Evolutionary conservation across 108 stramenopile genomes (phyloP).

Genomic region (Poteriospumella lacustris): DNA sequence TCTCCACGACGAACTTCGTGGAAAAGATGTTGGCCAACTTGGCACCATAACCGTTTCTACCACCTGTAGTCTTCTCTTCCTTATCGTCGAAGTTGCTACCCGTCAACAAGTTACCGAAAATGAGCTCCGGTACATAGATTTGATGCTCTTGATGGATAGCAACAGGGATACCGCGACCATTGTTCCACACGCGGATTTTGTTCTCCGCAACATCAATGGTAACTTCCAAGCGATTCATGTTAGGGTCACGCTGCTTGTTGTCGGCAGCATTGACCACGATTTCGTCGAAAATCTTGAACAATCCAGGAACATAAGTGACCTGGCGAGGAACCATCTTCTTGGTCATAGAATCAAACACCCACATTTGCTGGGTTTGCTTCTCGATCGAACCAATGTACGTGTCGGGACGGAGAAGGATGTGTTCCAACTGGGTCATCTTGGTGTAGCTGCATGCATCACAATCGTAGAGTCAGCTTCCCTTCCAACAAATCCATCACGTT

Average conservation of each 20-base stretch:
- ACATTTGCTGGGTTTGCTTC: slow-evolving; percentile 75
- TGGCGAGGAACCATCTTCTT: slow-evolving; percentile 64
- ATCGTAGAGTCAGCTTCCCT: too few species aligned
- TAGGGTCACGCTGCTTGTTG: slow-evolving; percentile 97
- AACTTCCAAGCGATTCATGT: slow-evolving; percentile 87
- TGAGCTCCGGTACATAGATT: slow-evolving; percentile 77
- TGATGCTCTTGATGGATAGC: slow-evolving; percentile 56
- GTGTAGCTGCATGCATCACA: too few species aligned
- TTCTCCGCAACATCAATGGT: slow-evolving; percentile 57
- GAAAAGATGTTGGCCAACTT: slow-evolving; percentile 98
- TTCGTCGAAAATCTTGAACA: slow-evolving; percentile 99
- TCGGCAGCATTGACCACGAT: slow-evolving; percentile 98
- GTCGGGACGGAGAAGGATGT: slow-evolving; percentile 91
- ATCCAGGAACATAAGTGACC: slow-evolving; percentile 84
- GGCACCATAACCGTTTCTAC: slow-evolving; percentile 99
- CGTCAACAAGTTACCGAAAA: slow-evolving; percentile 95
- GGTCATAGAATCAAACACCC: slow-evolving; percentile 64
- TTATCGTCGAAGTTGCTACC: slow-evolving; percentile 89
- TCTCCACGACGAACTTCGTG: slow-evolving; percentile 73
- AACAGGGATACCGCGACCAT: slow-evolving; percentile 69
- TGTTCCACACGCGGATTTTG: slow-evolving; percentile 91
- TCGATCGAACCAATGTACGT: slow-evolving; percentile 84
- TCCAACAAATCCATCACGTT: too few species aligned
- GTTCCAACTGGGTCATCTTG: slow-evolving; percentile 93
- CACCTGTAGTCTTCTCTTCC: slow-evolving; percentile 92